phyloP scores from a whole-genome alignment of 306 rosid species.

The Delonix regia region DNA sequence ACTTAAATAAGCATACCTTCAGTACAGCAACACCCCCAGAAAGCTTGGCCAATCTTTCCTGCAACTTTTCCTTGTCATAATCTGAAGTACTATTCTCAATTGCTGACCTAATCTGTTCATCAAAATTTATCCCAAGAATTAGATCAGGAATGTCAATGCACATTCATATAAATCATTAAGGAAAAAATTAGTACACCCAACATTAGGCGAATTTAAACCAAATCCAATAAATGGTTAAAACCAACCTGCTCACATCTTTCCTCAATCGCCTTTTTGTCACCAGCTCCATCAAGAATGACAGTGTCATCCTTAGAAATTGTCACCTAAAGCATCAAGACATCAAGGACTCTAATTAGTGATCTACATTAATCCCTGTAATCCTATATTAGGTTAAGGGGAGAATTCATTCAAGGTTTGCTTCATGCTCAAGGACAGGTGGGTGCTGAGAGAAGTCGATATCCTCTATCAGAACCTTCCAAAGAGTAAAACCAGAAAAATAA shows the following conservation, averaged over 20 bases:
- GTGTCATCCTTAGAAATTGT: constrained; percentile 97
- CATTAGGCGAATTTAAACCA: constrained; percentile 12
- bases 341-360: constrained; percentile 2
- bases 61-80: constrained; percentile 93
- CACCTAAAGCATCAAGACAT: constrained; percentile 49
- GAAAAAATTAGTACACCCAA: constrained; percentile 4
- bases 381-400: not conserved
- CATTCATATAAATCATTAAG: not conserved
- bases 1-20: constrained; percentile 52
- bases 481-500: not conserved
- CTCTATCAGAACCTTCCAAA: not conserved
- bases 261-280: constrained; percentile 85
- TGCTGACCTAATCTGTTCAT: constrained; percentile 73
- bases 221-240: constrained; percentile 12
- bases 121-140: constrained; percentile 11
- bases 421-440: not conserved
- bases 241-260: constrained; percentile 97
- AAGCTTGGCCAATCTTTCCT: constrained; percentile 92
- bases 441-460: not conserved
- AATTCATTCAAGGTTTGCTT: not conserved
- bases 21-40: constrained; percentile 99
- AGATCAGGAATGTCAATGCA: constrained; percentile 2
- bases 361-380: not conserved
- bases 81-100: constrained; percentile 85
- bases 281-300: constrained; percentile 93